These are phyloP conservation scores for Hygrophorus pudorinus DNA, from an alignment of 768 basidiomycete genomes.

Conservation along the genomic window DNA sequence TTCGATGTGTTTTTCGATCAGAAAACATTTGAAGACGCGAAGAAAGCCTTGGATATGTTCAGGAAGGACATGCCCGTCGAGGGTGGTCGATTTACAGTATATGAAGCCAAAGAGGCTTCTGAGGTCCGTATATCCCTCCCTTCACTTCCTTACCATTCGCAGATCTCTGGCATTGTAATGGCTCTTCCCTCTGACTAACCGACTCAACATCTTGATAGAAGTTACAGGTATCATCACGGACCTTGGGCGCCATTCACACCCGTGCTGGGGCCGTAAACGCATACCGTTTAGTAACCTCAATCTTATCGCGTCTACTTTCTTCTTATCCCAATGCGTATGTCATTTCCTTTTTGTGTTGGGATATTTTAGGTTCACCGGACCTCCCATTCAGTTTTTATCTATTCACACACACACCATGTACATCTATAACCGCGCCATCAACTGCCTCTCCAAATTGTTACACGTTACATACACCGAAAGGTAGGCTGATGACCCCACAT, in stretches of 20 bases:
- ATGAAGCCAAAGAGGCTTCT: conserved; percentile 19
- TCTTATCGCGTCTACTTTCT: conserved; percentile 41
- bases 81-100: conserved; percentile 23
- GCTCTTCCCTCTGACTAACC: not conserved
- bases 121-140: conserved; percentile 16
- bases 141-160: not conserved
- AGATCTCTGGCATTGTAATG: not conserved
- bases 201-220: conserved; percentile 23
- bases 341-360: too few relatives aligned
- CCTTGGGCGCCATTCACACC: conserved; percentile 41
- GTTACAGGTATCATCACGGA: conserved; percentile 34
- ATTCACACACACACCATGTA: conserved; percentile 54
- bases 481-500: conserved; percentile 45
- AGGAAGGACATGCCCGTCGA: conserved; percentile 42
- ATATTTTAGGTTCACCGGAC: too few relatives aligned
- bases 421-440: conserved; percentile 26
- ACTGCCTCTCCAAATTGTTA: conserved; percentile 24
- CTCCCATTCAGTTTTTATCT: conserved; percentile 42
- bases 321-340: conserved; percentile 20
- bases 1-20: conserved; percentile 45
- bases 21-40: conserved; percentile 31
- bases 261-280: conserved; percentile 58
- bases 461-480: conserved; percentile 51
- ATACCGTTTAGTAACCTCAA: conserved; percentile 56
- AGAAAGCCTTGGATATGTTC: conserved; percentile 32